phyloP scores from a whole-genome alignment of 768 basidiomycete genomes.

The Russula earlei region DNA sequence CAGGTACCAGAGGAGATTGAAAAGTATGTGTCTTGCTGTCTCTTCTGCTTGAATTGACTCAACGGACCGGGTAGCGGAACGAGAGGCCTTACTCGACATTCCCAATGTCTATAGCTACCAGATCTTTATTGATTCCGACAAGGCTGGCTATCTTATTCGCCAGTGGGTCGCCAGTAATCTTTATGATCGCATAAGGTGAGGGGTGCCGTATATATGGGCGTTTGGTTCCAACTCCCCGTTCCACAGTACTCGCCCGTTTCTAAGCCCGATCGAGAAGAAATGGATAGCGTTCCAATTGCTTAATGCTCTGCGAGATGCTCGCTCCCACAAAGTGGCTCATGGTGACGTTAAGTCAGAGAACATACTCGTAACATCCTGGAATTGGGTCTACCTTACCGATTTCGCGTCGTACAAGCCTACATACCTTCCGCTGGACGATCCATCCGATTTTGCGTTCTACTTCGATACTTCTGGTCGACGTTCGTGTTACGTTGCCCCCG shows the following conservation, averaged over 20 bases:
- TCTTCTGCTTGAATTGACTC: slow-evolving; percentile 9
- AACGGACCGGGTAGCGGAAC: slow-evolving; percentile 49
- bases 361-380: slow-evolving; percentile 91
- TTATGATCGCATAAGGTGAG: slow-evolving; percentile 94
- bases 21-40: slow-evolving; percentile 38
- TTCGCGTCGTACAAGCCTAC: slow-evolving; percentile 95
- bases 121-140: slow-evolving; percentile 86
- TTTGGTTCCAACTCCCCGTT: neutral
- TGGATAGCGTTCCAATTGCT: slow-evolving; percentile 96
- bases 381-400: slow-evolving; percentile 91
- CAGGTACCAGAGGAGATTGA: slow-evolving; percentile 66
- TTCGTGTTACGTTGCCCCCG: slow-evolving; percentile 94
- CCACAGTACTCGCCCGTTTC: slow-evolving; percentile 86
- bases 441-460: slow-evolving; percentile 95
- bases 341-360: slow-evolving; percentile 98
- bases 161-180: slow-evolving; percentile 93
- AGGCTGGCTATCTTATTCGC: slow-evolving; percentile 88
- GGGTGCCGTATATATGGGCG: neutral
- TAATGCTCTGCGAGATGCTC: slow-evolving; percentile 72
- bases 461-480: slow-evolving; percentile 92
- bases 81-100: slow-evolving; percentile 75
- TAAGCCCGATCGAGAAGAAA: slow-evolving; percentile 87
- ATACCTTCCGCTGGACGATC: slow-evolving; percentile 90
- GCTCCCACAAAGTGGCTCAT: slow-evolving; percentile 83
- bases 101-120: slow-evolving; percentile 87